Base-by-base conservation (phyloP, 495 filamentous ascomycete species). In the Immersiella caudata region DNA sequence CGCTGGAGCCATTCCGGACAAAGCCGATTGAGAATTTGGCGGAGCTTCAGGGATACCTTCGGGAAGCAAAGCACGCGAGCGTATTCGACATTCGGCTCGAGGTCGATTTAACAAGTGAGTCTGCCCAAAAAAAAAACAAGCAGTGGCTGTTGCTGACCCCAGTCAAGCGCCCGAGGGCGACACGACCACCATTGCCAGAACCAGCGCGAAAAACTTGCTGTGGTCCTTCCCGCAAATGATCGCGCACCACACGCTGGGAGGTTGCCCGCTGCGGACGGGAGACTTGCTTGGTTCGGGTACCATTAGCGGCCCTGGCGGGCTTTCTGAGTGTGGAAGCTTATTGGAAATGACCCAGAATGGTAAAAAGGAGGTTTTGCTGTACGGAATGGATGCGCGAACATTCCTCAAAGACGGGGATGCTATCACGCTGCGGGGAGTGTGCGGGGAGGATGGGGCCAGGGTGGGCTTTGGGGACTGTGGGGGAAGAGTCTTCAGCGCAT, bases 171-270 rank as follows among this genome's bases (percentile, higher is more conserved):
- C 86, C 21, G 83, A 86, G 40, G 89, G 90, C 1, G 81, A 83
- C 50, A 85, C 87, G 0, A 90, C 89, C 1, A 87, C 86, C 1
- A 87, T 97, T 62, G 81, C 83, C 1, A 80, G 78, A 26, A 91
- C 88, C 51, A 91, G 83, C 64, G 85, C 87, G 11, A 83, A 79
- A 66, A 87, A 97, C 75, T 85, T 97, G 27, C 85, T 98, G 22
- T 98, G 88, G 84, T 96, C 92, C 0, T 98, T 96, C 79, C 86
- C 91, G 16, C 94, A 98, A 79, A 96, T 98, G 93, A 82, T 98
- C 46, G 89, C 94, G 0, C 94, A 98, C 74, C 94, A 98, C 75
- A 89, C 91, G 6, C 84, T 94, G 55, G 91, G 89, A 1, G 94
- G 94, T 24, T 98, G 94, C 76, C 88, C 90, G 18, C 75, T 98